Conservation (phyloP, 139 green algal genomes). For the Closterium sp. region DNA sequence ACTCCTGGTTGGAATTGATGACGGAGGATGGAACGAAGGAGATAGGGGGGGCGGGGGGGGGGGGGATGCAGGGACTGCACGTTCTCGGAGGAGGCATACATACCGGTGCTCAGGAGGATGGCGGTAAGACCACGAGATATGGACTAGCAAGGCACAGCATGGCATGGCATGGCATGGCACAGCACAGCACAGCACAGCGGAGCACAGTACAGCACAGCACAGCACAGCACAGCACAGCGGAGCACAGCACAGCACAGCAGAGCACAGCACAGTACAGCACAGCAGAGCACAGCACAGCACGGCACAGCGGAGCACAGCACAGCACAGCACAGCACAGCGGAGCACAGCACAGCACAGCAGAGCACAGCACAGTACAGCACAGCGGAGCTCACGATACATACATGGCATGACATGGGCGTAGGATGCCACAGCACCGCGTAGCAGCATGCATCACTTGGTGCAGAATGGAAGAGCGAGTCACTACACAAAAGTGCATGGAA, state of each 20-base stretch:
- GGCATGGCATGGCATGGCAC: not conserved
- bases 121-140: too few relatives aligned
- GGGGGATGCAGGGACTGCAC: too few relatives aligned
- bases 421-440: not conserved
- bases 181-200: not conserved
- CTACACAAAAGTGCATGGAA: too few relatives aligned
- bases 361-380: conserved; percentile 4
- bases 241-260: not conserved
- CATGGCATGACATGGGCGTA: too few relatives aligned
- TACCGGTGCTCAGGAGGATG: too few relatives aligned
- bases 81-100: too few relatives aligned
- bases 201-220: not conserved
- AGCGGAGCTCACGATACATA: not conserved
- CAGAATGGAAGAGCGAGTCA: too few relatives aligned
- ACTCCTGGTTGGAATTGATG: not conserved
- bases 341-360: conserved; percentile 7
- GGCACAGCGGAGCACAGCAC: too few relatives aligned
- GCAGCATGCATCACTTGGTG: too few relatives aligned
- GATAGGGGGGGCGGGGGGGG: not conserved
- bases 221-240: not conserved
- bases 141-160: not conserved
- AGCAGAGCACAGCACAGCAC: too few relatives aligned
- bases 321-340: not conserved
- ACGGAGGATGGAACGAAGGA: not conserved
- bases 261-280: too few relatives aligned